A percentile compares a stretch with the other conserved stretches of the same genome.
phyloP scores from a whole-genome alignment of 192 early-diverging fungal genomes.

The Diversispora epigaea region DNA sequence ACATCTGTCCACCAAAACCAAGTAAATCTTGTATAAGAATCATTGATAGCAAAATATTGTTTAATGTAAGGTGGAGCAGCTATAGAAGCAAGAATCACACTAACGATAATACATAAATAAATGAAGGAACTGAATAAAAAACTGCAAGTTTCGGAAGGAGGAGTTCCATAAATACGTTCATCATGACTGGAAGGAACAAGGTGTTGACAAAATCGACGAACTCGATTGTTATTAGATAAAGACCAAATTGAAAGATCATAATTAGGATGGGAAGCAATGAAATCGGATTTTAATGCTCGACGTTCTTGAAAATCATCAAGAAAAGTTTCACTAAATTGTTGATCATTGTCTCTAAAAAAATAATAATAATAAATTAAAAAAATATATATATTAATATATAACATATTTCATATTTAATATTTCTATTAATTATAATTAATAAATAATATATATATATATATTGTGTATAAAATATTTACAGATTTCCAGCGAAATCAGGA shows the following conservation, averaged over 20 bases:
- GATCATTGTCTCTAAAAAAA: neutral
- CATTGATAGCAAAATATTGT: slow-evolving; percentile 33
- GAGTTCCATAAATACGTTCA: slow-evolving; percentile 46
- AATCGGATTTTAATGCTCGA: slow-evolving; percentile 43
- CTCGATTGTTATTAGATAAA: slow-evolving; percentile 47
- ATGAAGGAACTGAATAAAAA: slow-evolving; percentile 48
- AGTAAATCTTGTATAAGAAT: neutral
- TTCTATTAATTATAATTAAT: too few species aligned
- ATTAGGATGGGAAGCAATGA: slow-evolving; percentile 45
- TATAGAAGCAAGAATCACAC: slow-evolving; percentile 46
- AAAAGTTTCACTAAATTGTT: slow-evolving; percentile 31
- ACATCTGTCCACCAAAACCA: slow-evolving; percentile 43
- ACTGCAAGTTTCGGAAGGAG: slow-evolving; percentile 42
- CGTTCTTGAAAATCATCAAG: slow-evolving; percentile 42
- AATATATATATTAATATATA: neutral
- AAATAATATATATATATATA: too few species aligned
- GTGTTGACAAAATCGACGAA: slow-evolving; percentile 49
- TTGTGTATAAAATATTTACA: too few species aligned
- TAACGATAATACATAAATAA: slow-evolving; percentile 48
- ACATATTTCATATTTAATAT: neutral
- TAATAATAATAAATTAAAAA: neutral
- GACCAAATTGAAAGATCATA: slow-evolving; percentile 55
- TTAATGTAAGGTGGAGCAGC: slow-evolving; percentile 50
- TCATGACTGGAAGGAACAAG: slow-evolving; percentile 53
- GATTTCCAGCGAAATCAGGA: too few species aligned